Conservation (phyloP, 1,284 basidiomycete genomes). For the Leccinum proliferum region DNA sequence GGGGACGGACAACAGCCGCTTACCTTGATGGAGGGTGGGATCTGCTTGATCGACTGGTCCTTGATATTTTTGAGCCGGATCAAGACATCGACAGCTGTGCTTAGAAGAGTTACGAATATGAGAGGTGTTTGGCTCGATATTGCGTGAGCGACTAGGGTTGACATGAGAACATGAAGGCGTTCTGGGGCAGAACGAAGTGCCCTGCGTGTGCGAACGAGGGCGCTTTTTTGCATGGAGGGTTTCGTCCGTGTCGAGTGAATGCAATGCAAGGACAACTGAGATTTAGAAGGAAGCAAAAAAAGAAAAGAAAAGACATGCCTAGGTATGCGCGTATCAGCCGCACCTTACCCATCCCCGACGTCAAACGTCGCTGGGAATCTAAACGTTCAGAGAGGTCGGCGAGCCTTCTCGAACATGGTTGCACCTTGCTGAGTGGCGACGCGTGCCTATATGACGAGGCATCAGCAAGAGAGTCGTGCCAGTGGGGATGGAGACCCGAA, state of each 20-base stretch:
- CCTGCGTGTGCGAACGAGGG: conserved; percentile 53
- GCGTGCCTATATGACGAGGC: no score
- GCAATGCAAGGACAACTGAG: no score
- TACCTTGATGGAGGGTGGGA: conserved; percentile 21
- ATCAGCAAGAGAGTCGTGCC: no score
- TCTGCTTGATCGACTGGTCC: conserved; percentile 31
- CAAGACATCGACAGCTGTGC: conserved; percentile 57
- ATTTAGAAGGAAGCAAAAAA: no score
- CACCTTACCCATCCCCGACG: no score
- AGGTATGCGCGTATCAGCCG: no score
- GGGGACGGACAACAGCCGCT: not conserved
- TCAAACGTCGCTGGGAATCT: no score
- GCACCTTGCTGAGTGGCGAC: no score
- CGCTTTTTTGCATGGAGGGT: conserved; percentile 53
- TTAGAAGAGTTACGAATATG: conserved; percentile 47
- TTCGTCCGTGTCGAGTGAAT: conserved; percentile 43
- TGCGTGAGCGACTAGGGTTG: conserved; percentile 42
- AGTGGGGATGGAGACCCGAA: no score
- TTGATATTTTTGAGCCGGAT: conserved; percentile 52
- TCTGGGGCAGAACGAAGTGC: conserved; percentile 55
- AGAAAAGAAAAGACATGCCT: no score
- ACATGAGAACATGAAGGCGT: conserved; percentile 43
- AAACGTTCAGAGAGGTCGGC: no score
- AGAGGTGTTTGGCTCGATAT: conserved; percentile 47
- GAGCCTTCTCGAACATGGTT: no score